Conservation (phyloP, 1,284 basidiomycete species). For the Cutaneotrichosporon sp. region DNA sequence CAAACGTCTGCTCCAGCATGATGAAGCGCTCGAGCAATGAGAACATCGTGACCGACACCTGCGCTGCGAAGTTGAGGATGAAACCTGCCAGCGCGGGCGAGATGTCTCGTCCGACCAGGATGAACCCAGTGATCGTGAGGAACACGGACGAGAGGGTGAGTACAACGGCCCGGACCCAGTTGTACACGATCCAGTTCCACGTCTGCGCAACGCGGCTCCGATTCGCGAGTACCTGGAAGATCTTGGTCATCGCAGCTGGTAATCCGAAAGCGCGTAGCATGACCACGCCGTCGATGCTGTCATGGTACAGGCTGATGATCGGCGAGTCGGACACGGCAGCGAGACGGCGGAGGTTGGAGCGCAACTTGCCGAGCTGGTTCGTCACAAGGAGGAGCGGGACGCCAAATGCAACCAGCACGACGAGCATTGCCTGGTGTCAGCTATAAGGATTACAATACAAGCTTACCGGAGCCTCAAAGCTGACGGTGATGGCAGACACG, state of each 20-base stretch:
- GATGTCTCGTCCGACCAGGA: constrained; percentile 52
- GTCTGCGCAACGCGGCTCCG: constrained; percentile 38
- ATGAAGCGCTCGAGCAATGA: constrained; percentile 36
- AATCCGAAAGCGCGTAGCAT: constrained; percentile 54
- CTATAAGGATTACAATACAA: neutral
- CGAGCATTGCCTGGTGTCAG: constrained; percentile 28
- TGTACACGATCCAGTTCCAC: constrained; percentile 42
- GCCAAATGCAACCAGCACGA: constrained; percentile 32
- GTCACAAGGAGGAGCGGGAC: constrained; percentile 38
- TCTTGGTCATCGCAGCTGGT: constrained; percentile 42
- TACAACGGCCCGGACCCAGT: constrained; percentile 41
- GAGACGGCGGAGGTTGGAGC: constrained; percentile 46
- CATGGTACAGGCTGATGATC: constrained; percentile 54
- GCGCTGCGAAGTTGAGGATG: constrained; percentile 52
- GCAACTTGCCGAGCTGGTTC: constrained; percentile 41
- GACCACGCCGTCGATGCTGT: constrained; percentile 54
- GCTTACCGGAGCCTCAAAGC: constrained; percentile 37
- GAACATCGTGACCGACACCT: constrained; percentile 44
- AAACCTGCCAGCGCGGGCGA: constrained; percentile 54
- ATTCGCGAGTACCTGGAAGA: constrained; percentile 43
- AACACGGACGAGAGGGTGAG: constrained; percentile 39
- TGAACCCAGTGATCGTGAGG: constrained; percentile 48
- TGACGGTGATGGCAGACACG: constrained; percentile 28
- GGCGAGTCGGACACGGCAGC: constrained; percentile 51
- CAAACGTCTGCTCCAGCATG: constrained; percentile 44